Evolutionary conservation across 768 basidiomycete species (phyloP).

Genomic region (Hypholoma fasciculare): DNA sequence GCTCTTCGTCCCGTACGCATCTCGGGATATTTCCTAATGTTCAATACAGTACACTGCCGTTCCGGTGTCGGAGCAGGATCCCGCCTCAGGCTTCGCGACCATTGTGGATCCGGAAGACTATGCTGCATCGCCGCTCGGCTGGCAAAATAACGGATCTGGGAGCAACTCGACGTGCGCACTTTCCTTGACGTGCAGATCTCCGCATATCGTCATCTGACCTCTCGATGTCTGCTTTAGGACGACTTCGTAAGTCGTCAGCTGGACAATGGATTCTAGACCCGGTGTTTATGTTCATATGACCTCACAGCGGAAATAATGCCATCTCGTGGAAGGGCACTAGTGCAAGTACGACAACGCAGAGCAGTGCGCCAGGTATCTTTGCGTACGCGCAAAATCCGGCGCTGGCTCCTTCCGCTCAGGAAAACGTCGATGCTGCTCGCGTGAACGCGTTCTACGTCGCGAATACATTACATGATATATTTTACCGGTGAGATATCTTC

Average conservation of each 20-base stretch:
- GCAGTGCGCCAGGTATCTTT: slow-evolving; percentile 34
- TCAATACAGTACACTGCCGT: slow-evolving; percentile 40
- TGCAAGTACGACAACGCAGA: slow-evolving; percentile 31
- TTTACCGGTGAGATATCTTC: slow-evolving; percentile 12
- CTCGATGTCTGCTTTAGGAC: background rate
- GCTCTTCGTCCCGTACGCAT: background rate
- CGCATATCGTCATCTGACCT: background rate
- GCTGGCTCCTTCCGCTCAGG: slow-evolving; percentile 33
- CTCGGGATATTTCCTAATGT: background rate
- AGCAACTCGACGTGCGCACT: background rate
- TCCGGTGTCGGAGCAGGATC: slow-evolving; percentile 46
- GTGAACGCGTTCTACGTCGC: slow-evolving; percentile 55
- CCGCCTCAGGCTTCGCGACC: slow-evolving; percentile 47
- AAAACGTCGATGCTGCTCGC: slow-evolving; percentile 49
- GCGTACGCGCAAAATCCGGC: slow-evolving; percentile 30
- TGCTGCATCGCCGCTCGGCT: slow-evolving; percentile 49
- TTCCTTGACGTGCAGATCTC: background rate
- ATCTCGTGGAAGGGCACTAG: slow-evolving; percentile 27
- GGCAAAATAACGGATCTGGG: slow-evolving; percentile 34
- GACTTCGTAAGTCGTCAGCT: background rate
- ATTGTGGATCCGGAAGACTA: slow-evolving; percentile 50
- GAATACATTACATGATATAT: slow-evolving; percentile 54
- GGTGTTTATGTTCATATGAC: too few relatives aligned
- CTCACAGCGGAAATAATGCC: slow-evolving; percentile 35
- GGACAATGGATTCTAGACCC: background rate